Base-by-base conservation (phyloP, 2,329 filamentous ascomycete genomes). In the Dactylellina leptospora region DNA sequence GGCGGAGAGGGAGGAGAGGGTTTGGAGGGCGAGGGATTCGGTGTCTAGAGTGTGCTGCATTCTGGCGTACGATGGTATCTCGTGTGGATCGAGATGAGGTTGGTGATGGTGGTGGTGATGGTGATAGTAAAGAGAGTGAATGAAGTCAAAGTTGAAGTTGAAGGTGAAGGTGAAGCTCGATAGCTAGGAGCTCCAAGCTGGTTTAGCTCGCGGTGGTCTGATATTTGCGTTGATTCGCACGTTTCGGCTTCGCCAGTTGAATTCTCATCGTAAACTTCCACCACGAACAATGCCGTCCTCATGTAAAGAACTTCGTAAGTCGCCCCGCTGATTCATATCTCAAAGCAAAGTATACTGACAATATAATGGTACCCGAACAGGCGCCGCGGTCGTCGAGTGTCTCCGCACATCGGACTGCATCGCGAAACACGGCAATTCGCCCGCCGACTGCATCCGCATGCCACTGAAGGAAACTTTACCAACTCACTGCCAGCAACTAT, bases 321-420 rank as follows among this genome's bases (percentile, higher is more conserved):
- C 55, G 20, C 63, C 50, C 38, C 28, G 50, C 40, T 20, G 13
- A 16, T 66, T 73, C 20, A 9, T 9, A 42, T 42, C 6, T 23
- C 22, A 13, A 8, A 45, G 64, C 38, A n/a, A 50, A 48, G 61
- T 30, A 38, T 73, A 40, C 53, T 30, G 4, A n/a, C 28, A 61
- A 63, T 30, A 33, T 33, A 47, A 25, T 25, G 22, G 50, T 13
- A 61, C 48, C 40, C 40, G 53, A 54, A 74, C 80, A 97, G 93
- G 93, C 81, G 89, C 90, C 74, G 95, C 95, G 18, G 87, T 99
- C 78, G 95, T 95, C 74, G 85, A 91, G 83, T 99, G 95, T 82
- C 91, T 99, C 75, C 93, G 97, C 80, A 88, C 96, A 81, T 96
- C 91, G 78, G 93, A 97, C 81, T 99, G 95, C 81, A 90, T 99